Evolutionary conservation across 2,329 filamentous ascomycete genomes (phyloP).

Genomic region (Fusarium mundagurra): DNA sequence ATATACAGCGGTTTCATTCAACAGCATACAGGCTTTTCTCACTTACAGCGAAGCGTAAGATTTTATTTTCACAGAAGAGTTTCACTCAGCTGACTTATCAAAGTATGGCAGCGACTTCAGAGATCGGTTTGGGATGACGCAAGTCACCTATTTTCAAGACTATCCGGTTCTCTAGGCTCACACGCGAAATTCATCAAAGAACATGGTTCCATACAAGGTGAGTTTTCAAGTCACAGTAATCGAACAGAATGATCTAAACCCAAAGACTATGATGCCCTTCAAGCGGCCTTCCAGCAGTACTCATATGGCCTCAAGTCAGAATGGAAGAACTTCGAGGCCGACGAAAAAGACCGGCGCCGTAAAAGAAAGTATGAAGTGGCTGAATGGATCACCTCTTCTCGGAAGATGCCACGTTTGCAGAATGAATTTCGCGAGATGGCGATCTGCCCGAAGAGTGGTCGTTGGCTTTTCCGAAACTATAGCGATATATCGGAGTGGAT

Average conservation of each 20-base stretch:
- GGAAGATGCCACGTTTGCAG: neutral
- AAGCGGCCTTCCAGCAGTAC: neutral
- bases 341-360: neutral
- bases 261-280: accelerated
- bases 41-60: neutral
- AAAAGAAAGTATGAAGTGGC: neutral
- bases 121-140: constrained; percentile 1
- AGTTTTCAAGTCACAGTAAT: accelerated
- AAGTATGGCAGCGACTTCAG: constrained; percentile 17
- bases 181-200: neutral
- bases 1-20: neutral
- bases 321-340: neutral
- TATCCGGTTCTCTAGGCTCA: neutral
- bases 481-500: neutral
- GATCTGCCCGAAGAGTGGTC: neutral
- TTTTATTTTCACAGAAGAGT: accelerated
- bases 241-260: neutral
- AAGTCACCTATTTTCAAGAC: neutral
- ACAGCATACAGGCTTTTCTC: constrained; percentile 1
- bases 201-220: neutral
- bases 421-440: neutral
- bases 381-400: neutral
- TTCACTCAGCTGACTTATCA: accelerated
- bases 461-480: constrained; percentile 4
- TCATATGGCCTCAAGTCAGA: neutral